Conservation (phyloP, 2,329 filamentous ascomycete genomes). For the Cyanodermella asteris region DNA sequence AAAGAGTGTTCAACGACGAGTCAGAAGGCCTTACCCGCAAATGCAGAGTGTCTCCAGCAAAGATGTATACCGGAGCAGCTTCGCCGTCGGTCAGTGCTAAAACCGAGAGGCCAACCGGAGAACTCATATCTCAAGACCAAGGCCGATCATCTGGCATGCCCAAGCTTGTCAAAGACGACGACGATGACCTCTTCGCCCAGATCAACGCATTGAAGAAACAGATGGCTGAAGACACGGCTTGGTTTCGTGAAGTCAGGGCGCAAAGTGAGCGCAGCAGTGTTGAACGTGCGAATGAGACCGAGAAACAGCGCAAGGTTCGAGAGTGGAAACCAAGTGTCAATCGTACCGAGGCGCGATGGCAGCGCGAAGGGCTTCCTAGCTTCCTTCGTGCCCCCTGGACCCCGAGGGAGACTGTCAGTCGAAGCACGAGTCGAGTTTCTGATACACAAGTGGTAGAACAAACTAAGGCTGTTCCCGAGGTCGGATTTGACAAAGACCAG, state of each 20-base stretch:
- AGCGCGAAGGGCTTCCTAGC: not conserved
- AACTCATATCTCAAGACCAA: constrained; percentile 1
- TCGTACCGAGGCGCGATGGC: not conserved
- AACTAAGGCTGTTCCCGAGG: constrained; percentile 1
- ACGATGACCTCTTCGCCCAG: constrained; percentile 12
- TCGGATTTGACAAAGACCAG: not conserved
- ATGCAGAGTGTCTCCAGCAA: constrained; percentile 1
- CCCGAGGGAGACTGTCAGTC: constrained; percentile 5
- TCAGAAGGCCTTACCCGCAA: constrained; percentile 1
- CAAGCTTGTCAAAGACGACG: constrained; percentile 2
- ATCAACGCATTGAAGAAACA: constrained; percentile 11
- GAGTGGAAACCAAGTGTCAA: constrained; percentile 2
- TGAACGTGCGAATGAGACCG: constrained; percentile 3
- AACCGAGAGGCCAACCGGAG: not conserved
- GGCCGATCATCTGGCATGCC: not conserved
- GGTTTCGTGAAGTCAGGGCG: constrained; percentile 10
- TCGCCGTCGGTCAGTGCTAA: not conserved
- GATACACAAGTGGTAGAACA: constrained; percentile 4
- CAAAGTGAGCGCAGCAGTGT: constrained; percentile 7
- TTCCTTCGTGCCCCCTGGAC: not conserved
- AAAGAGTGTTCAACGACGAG: constrained; percentile 5
- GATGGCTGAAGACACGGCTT: constrained; percentile 10
- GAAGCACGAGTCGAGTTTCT: constrained; percentile 4
- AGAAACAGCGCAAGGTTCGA: constrained; percentile 2
- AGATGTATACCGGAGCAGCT: not conserved